phyloP scores from a whole-genome alignment of 495 filamentous ascomycete species.

The Cenococcum geophilum region DNA sequence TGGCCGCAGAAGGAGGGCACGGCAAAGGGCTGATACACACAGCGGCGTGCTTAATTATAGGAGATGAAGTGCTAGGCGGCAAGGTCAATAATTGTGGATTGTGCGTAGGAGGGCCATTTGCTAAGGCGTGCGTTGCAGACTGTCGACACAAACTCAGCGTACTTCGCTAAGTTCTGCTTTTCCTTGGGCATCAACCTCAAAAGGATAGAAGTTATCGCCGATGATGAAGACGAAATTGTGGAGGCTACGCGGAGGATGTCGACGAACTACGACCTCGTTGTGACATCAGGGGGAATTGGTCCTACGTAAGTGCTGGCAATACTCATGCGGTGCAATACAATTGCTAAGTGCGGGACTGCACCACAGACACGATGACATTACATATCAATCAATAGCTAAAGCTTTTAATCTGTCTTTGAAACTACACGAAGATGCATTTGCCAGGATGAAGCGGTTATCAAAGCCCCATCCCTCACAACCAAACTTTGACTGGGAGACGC shows the following conservation, averaged over 20 bases:
- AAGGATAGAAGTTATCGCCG: slow-evolving; percentile 84
- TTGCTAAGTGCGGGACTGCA: slow-evolving; percentile 8
- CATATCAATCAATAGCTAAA: slow-evolving; percentile 86
- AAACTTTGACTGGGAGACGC: slow-evolving; percentile 78
- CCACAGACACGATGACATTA: slow-evolving; percentile 88
- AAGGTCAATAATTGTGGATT: slow-evolving; percentile 53
- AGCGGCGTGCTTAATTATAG: slow-evolving; percentile 90
- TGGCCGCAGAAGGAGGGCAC: slow-evolving; percentile 41
- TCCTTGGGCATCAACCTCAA: slow-evolving; percentile 81
- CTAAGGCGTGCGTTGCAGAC: slow-evolving; percentile 43
- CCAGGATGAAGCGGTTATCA: slow-evolving; percentile 75
- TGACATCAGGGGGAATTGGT: slow-evolving; percentile 90
- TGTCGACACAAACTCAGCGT: slow-evolving; percentile 89
- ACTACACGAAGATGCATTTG: slow-evolving; percentile 67
- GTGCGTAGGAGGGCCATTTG: slow-evolving; percentile 19
- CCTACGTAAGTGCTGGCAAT: slow-evolving; percentile 59
- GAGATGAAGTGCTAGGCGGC: slow-evolving; percentile 93
- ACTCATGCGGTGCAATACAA: slow-evolving; percentile 7
- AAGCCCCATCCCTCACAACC: slow-evolving; percentile 63
- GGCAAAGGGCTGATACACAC: slow-evolving; percentile 68
- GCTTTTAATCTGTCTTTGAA: slow-evolving; percentile 72
- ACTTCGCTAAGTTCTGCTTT: slow-evolving; percentile 91
- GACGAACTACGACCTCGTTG: slow-evolving; percentile 82
- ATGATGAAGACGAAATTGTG: slow-evolving; percentile 84
- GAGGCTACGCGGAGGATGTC: slow-evolving; percentile 84